Base-by-base conservation (phyloP, 2,329 filamentous ascomycete genomes). In the Arthrobotrys conoides region DNA sequence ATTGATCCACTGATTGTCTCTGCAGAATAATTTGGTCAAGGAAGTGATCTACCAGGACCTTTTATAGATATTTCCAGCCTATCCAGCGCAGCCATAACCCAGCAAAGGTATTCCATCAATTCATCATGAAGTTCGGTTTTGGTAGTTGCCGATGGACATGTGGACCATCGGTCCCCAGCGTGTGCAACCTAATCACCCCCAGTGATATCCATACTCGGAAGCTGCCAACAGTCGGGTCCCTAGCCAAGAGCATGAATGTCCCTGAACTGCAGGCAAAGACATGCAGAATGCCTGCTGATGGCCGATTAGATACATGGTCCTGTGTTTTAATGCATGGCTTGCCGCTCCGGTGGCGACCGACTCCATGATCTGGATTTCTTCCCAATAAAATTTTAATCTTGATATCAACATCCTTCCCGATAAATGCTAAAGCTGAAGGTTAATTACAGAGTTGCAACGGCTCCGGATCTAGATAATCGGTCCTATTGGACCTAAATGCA, bases 141-240 rank as follows among this genome's bases (percentile, higher is more conserved):
- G 75, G 75, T 78, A 78, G 64, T 59, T 78, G 57, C 44, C 51
- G 38, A 72, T 53, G 27, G 51, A 38, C 59, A 77, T 78, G 63
- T 61, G 44, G 68, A 20, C 36, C 22, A 72, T 44, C 12, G n/a
- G 20, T 46, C 63, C 44, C 55, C 61, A 53, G 36, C 20, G 24
- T 68, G 41, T 72, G 48, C 68, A 69, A 68, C 75, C 63, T 64
- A 69, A 55, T 30, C 33, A 38, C 27, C 22, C 30, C 44, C 33
- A 20, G 67, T 69, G 51, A 65, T 69, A 22, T 22, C 75, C 63
- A n/a, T 68, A 78, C 46, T 18, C 63, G 68, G 75, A 78, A 78
- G 75, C 27, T 72, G 55, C 64, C 6, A 68, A 63, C 4, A 22
- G 16, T n/a, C 65, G 12, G n/a, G 30, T 61, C 41, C n/a, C 63